A percentile compares a stretch with the other conserved stretches of the same genome.
Evolutionary conservation across 805 yeast genomes (phyloP).

Genomic region (Ogataea corticis): DNA sequence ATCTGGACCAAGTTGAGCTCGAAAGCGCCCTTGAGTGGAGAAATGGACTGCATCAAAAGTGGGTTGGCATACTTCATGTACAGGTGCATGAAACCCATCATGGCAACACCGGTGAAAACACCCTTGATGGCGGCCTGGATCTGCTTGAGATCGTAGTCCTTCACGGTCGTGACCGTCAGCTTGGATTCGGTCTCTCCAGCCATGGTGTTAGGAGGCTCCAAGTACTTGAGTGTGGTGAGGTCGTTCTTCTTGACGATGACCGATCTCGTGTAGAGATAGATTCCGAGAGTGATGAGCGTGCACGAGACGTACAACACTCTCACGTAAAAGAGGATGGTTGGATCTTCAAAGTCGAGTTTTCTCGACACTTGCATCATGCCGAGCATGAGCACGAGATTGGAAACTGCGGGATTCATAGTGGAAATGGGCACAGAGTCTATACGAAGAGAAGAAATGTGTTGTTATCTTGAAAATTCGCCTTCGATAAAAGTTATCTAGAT

Average conservation of each 20-base stretch:
- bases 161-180: conserved; percentile 86
- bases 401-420: conserved; percentile 81
- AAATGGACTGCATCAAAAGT: conserved; percentile 87
- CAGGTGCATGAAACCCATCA: conserved; percentile 98
- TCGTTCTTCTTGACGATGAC: conserved; percentile 76
- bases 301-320: conserved; percentile 71
- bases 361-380: conserved; percentile 95
- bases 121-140: conserved; percentile 78
- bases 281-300: conserved; percentile 59
- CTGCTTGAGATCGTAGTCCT: conserved; percentile 92
- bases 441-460: neutral
- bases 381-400: conserved; percentile 87
- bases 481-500: conserved; percentile 5
- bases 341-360: conserved; percentile 85
- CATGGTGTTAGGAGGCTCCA: conserved; percentile 80
- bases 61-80: conserved; percentile 98
- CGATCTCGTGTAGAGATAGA: conserved; percentile 65
- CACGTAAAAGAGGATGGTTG: conserved; percentile 67
- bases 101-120: conserved; percentile 83
- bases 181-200: conserved; percentile 71
- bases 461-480: conserved; percentile 1
- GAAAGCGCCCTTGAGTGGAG: conserved; percentile 85
- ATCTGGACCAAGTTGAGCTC: conserved; percentile 91
- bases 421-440: neutral
- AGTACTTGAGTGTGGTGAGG: conserved; percentile 87